phyloP scores from a whole-genome alignment of 2,329 filamentous ascomycete species.

The Tetracladium maxilliforme region DNA sequence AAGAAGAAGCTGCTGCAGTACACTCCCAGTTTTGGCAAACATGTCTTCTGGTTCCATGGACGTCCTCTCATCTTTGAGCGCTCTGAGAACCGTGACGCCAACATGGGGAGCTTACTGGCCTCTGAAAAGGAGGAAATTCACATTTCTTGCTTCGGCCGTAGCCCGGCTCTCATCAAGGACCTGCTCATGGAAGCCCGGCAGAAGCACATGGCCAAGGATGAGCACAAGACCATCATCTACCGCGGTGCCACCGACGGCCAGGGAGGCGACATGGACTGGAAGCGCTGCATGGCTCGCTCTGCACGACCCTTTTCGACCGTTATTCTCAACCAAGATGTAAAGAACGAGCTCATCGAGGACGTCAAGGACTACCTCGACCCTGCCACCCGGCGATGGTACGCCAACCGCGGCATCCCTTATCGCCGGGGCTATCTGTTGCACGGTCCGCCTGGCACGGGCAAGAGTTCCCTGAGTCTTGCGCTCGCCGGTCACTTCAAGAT shows the following conservation, averaged over 20 bases:
- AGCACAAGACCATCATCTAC: conserved; percentile 50
- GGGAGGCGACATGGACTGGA: conserved; percentile 34
- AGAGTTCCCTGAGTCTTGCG: conserved; percentile 57
- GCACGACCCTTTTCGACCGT: conserved; percentile 50
- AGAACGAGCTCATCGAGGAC: conserved; percentile 43
- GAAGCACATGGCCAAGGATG: conserved; percentile 39
- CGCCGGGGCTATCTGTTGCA: conserved; percentile 71
- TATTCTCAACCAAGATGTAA: conserved; percentile 45
- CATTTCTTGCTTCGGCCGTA: conserved; percentile 45
- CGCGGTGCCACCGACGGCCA: conserved; percentile 32
- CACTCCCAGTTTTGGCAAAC: conserved; percentile 51
- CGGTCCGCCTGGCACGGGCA: conserved; percentile 69
- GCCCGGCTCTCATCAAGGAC: conserved; percentile 44
- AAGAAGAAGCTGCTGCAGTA: conserved; percentile 36
- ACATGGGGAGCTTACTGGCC: conserved; percentile 20
- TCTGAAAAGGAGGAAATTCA: conserved; percentile 43
- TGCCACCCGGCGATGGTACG: conserved; percentile 61
- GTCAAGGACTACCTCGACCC: conserved; percentile 49
- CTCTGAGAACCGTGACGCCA: conserved; percentile 25
- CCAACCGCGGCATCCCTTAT: conserved; percentile 73
- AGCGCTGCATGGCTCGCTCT: conserved; percentile 42
- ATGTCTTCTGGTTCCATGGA: conserved; percentile 54
- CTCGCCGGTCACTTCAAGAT: conserved; percentile 57
- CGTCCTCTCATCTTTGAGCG: conserved; percentile 43
- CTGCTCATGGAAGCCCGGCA: conserved; percentile 42